Evolutionary conservation across 768 basidiomycete species (phyloP), one percentile per base, ranked within the genome.

Genomic region (Lentinula detonsa): DNA sequence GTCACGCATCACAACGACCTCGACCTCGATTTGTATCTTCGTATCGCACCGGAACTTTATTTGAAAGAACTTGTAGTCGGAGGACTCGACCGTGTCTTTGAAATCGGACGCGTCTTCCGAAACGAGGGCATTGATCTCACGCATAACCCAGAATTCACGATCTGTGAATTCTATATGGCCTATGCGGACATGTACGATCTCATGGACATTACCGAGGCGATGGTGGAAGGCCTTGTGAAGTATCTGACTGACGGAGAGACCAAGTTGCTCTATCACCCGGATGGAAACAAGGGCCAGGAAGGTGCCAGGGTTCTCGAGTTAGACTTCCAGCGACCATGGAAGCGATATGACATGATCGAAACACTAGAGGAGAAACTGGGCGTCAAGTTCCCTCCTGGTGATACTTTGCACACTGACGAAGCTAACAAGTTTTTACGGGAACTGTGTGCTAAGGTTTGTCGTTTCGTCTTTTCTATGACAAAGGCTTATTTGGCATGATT

Each of bases 101-200:
- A 99, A 75, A 98, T 99, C 64, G 97, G 96, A 2, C 87, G 96
- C 45, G 95, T 98, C 11, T 99, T 98, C 84, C 81, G 97, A 51
- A 99, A 98, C 74, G 97, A 99, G 73, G 92, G 95, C 34, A 99
- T 99, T 70, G 97, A 99, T 76, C 78, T 99, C 65, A 99, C 97
- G 16, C 97, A 99, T 74, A 99, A 99, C 75, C 97, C 97, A 66
- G 97, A 99, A 73, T 98, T 98, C 78, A 92, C 93, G 5, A 96
- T 98, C 76, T 98, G 96, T 82, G 96, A 99, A 78, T 98, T 99
- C 76, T 99, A 98, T 71, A 98, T 99, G 96, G 96, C 97, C 34
- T 98, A 98, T 68, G 97, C 97, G 61, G 97, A 98, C 73, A 95
- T 96, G 95, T 90, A 93, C 77, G 97, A 98, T 70, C 61, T 98